Evolutionary conservation across 371 early-diverging fungal species (phyloP), one percentile per base, ranked within the genome.

Genomic region (Neoconidiobolus thromboides): DNA sequence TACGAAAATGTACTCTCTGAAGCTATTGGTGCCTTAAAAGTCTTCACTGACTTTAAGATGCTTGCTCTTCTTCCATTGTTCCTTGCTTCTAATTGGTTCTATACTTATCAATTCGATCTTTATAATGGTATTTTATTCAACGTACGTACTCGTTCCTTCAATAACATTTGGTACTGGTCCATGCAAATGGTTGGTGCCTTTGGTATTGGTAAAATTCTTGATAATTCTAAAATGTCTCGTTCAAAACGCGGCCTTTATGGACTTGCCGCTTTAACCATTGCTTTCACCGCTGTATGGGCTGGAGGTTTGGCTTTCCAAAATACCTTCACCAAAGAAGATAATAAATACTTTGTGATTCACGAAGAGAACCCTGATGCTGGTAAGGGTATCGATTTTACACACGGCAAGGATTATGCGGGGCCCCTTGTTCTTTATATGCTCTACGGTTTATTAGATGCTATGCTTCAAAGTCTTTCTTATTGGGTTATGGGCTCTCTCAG

Each of bases 81-180:
- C 67, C 71, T 85, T 58, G 71, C 82, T 37, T 81, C 83, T 63
- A 87, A 87, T 64, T 85, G 81, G 76, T 76, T 82, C 71, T 85
- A 84, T 67, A 71, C 81, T 10, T 85, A 85, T 67, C 85, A 85
- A 62, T 78, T 79, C 63, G 69, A 68, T 61, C 50, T 61, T 66
- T 60, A 73, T 61, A 78, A 76, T 56, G 72, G 68, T 3, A 56
- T 70, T 49, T 75, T 74, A 61, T 85, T 85, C 63, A 71, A 73
- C 48, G 60, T 73, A 48, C 76, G 79, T 38, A 75, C 82, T 5
- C 72, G 85, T 51, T 71, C 73, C 0, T 72, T 86, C 62, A 86
- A 84, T 67, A 77, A 79, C 55, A 68, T 75, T 42, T 72, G 78
- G 62, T 85, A 85, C 68, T 85, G 85, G 85, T 67, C 67, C 41